Evolutionary conservation across 257 asterid genomes (phyloP).

Genomic region (Pogostemon cablin): DNA sequence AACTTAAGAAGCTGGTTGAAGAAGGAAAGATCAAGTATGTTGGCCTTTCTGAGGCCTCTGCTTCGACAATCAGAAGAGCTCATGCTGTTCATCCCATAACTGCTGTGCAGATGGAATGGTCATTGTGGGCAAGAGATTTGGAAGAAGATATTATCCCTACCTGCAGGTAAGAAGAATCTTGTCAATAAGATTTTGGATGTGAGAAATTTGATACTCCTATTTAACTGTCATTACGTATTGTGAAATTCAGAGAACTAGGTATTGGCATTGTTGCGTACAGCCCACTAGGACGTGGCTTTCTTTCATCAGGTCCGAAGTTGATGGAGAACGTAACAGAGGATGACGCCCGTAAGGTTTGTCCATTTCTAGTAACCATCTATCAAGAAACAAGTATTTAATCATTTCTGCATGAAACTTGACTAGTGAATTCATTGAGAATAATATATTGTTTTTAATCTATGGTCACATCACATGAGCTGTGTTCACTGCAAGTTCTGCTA

Average conservation of each 20-base stretch:
- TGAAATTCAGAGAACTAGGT: constrained; percentile 44
- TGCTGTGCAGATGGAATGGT: constrained; percentile 67
- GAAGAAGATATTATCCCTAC: constrained; percentile 48
- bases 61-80: constrained; percentile 68
- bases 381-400: not conserved
- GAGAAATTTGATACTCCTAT: no score
- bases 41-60: constrained; percentile 74
- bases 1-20: constrained; percentile 62
- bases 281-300: constrained; percentile 46
- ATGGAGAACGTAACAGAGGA: constrained; percentile 23
- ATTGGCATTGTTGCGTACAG: constrained; percentile 47
- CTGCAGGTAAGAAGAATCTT: constrained; percentile 5
- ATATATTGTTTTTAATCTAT: not conserved
- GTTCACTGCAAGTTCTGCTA: not conserved
- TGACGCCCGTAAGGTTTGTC: constrained; percentile 39
- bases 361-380: not conserved
- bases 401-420: not conserved
- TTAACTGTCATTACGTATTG: not conserved
- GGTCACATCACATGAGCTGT: not conserved
- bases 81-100: constrained; percentile 71
- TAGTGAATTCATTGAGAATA: not conserved
- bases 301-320: constrained; percentile 38
- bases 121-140: constrained; percentile 58
- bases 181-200: not conserved
- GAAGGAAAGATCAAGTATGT: constrained; percentile 70